Conservation (phyloP, 257 asterid species). For the Buddleja alternifolia region DNA sequence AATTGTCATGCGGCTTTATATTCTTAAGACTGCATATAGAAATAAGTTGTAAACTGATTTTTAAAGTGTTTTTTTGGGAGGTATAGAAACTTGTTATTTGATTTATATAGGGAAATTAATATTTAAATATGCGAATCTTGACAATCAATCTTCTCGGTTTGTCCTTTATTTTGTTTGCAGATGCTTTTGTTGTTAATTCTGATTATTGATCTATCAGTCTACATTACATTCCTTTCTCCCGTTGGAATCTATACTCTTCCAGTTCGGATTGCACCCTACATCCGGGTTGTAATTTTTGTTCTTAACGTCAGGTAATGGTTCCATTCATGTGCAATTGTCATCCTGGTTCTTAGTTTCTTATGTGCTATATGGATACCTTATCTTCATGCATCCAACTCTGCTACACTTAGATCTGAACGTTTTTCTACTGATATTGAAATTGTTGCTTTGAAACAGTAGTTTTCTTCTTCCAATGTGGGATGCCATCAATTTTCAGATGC, state of each 20-base stretch:
- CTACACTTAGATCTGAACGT: background rate
- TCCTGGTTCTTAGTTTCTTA: background rate
- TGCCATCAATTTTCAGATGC: constrained; percentile 14
- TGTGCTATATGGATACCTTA: constrained; percentile 16
- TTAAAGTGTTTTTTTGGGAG: background rate
- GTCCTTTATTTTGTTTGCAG: constrained; percentile 46
- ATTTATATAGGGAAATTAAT: constrained; percentile 6
- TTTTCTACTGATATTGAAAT: constrained; percentile 18
- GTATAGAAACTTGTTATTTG: background rate
- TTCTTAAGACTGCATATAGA: constrained; percentile 7
- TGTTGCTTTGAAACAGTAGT: background rate
- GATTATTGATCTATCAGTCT: constrained; percentile 67
- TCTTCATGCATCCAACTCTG: constrained; percentile 14
- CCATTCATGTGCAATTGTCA: constrained; percentile 17
- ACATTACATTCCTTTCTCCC: constrained; percentile 66
- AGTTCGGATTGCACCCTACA: constrained; percentile 82
- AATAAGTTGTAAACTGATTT: background rate
- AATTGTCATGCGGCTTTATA: constrained; percentile 2
- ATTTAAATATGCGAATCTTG: constrained; percentile 10
- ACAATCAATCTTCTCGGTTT: background rate
- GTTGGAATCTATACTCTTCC: constrained; percentile 71
- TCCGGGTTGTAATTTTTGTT: constrained; percentile 75
- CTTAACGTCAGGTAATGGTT: constrained; percentile 71
- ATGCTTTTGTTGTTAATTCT: constrained; percentile 61
- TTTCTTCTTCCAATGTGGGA: constrained; percentile 22